Evolutionary conservation across 805 yeast species (phyloP).

Genomic region (Candida wancherniae): DNA sequence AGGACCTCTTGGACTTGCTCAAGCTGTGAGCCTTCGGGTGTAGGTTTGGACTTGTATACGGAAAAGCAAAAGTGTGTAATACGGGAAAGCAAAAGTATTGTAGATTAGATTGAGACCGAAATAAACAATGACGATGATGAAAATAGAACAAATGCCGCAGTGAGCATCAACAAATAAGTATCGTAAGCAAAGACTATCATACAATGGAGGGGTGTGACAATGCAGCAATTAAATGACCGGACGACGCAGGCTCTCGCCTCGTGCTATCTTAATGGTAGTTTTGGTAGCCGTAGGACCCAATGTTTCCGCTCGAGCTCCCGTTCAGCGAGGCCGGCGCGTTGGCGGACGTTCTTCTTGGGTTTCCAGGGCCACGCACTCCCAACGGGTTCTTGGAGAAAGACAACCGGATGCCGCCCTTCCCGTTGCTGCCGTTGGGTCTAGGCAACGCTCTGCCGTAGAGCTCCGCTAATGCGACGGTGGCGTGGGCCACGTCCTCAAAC

Average conservation of each 20-base stretch:
- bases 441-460: conserved; percentile 90
- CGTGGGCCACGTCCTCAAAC: conserved; percentile 91
- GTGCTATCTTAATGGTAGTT: conserved; percentile 22
- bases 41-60: not conserved
- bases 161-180: no score
- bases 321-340: conserved; percentile 19
- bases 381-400: conserved; percentile 95
- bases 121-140: conserved; percentile 8
- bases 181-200: conserved; percentile 1
- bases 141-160: no score
- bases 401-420: conserved; percentile 91
- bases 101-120: no score
- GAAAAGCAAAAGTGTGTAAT: no score
- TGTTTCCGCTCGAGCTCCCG: conserved; percentile 16
- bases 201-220: conserved; percentile 4
- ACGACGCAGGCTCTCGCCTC: no score
- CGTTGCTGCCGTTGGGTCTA: conserved; percentile 60
- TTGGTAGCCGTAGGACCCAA: conserved; percentile 36
- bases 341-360: conserved; percentile 37
- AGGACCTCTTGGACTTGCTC: conserved; percentile 25
- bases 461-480: conserved; percentile 91
- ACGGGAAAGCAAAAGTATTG: no score
- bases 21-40: no score
- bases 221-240: conserved; percentile 9
- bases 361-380: conserved; percentile 80